Evolutionary conservation across 208 protist species (phyloP), one percentile per base, ranked within the genome.

Genomic region (Endotrypanum monterogeii): DNA sequence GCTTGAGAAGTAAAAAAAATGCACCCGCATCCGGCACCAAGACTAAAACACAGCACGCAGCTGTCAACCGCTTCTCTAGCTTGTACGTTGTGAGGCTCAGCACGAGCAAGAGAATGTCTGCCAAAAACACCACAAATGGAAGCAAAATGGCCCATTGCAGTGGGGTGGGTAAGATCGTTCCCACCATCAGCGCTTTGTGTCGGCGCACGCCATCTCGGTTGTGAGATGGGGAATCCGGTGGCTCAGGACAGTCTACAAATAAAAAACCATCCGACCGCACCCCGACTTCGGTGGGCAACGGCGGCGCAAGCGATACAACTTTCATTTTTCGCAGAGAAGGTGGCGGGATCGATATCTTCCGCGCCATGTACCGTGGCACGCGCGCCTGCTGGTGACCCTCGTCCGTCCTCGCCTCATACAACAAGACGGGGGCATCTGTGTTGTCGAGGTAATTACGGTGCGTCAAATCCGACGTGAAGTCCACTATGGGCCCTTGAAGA

Each of bases 61-160:
- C 84, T 30, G 82, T 88, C 46, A 90, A 73, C 4, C 57, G 61
- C 58, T 84, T 80, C 51, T 67, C 80, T 18, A 80, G 72, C 41
- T 67, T 74, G 57, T 76, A 61, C 23, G 83, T 81, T 41, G 82
- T 76, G 8, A 92, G 48, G 54, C 80, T 84, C 48, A 68, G 70
- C 2, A 88, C 80, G 66, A 90, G 81, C 4, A 90, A 56, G 44
- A 83, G 80, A 65, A 92, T 82, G 65, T 92, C 86, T n/a, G 81
- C 77, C 32, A 91, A 67, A 58, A 92, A 89, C 54, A 91, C 67
- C 5, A 80, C 67, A 52, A 87, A 50, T 32, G 84, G 84, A 25
- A 91, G 57, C 3, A 91, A 44, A 73, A 87, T 81, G 2, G 83
- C 30, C 25, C 81, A 74, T 71, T 90, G 83, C 30, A 76, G 76